Evolutionary conservation across 768 basidiomycete genomes (phyloP), one percentile per base, ranked within the genome.

Genomic region (Paxillus ammoniavirescens): DNA sequence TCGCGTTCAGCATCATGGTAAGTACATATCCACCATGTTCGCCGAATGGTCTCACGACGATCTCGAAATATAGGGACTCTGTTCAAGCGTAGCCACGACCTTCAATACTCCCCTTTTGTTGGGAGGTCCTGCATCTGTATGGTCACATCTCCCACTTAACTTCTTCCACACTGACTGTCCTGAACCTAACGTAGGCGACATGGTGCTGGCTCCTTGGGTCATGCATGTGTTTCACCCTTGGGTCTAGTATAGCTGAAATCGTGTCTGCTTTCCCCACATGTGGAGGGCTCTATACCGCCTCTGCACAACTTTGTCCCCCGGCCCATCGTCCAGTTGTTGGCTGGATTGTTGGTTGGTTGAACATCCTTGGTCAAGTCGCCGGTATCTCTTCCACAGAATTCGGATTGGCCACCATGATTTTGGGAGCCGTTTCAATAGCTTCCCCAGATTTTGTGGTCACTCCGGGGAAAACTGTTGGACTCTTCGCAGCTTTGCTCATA

Each of bases 351-450:
- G 89, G 89, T 46, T 91, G 89, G 89, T 77, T 93, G 42, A 93
- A 93, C 65, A 83, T 91, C 40, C 80, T 91, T 14, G 89, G 89
- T 35, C 91, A 93, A 70, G 82, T 91, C 52, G 90, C 91, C 12
- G 92, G 92, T 28, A 76, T 93, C 46, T 87, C 91, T 7, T 92
- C 89, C 2, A 93, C 90, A 0, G 90, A 93, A 67, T 93, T 91
- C 63, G 91, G 90, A 26, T 76, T 90, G 18, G 77, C 86, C 18
- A 81, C 78, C 64, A 91, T 89, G 89, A 87, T 90, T 38, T 80
- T 86, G 75, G 83, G 84, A n/a, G 90, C 90, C 4, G 86, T 86
- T 2, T 55, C 59, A 10, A 45, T 54, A 18, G 30, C 35, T 9
- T 42, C 31, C 38, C 47, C 52, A 28, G 42, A 45, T 26, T 14